phyloP scores from a whole-genome alignment of 371 early-diverging fungal species.

The Actinomortierella ambigua region DNA sequence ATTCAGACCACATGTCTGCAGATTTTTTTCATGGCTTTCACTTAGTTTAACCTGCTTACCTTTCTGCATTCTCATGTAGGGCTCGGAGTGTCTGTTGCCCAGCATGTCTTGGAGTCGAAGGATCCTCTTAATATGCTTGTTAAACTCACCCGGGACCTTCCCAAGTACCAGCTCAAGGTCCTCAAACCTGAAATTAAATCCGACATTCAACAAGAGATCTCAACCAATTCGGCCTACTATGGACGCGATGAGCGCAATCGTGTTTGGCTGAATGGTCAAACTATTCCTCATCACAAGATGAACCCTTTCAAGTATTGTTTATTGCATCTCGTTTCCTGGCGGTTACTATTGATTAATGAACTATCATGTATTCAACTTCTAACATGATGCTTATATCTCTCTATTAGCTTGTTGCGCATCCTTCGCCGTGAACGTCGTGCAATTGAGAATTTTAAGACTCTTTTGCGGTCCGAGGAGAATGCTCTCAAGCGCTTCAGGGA shows the following conservation, averaged over 20 bases:
- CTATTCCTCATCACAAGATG: conserved; percentile 55
- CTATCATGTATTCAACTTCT: not conserved
- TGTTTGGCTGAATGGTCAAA: conserved; percentile 75
- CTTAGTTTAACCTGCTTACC: not conserved
- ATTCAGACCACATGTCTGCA: not conserved
- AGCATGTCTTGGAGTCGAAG: conserved; percentile 61
- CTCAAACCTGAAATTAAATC: conserved; percentile 50
- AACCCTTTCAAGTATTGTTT: conserved; percentile 70
- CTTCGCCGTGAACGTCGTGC: conserved; percentile 52
- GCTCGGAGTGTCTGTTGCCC: conserved; percentile 72
- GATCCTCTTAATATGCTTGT: conserved; percentile 67
- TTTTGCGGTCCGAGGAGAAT: conserved; percentile 62
- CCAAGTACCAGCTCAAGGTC: conserved; percentile 80
- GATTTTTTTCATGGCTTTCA: conserved; percentile 1
- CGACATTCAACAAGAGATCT: conserved; percentile 41
- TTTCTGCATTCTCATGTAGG: conserved; percentile 27
- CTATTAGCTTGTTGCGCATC: conserved; percentile 47
- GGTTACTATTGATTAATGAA: not conserved
- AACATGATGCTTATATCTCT: not conserved
- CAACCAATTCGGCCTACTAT: conserved; percentile 38
- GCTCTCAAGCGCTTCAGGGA: too few species aligned
- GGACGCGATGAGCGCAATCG: conserved; percentile 46
- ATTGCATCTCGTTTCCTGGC: not conserved
- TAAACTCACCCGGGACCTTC: conserved; percentile 80
- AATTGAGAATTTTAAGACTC: conserved; percentile 50